Evolutionary conservation across 495 filamentous ascomycete genomes (phyloP).

Genomic region (Penicillium chermesinum): DNA sequence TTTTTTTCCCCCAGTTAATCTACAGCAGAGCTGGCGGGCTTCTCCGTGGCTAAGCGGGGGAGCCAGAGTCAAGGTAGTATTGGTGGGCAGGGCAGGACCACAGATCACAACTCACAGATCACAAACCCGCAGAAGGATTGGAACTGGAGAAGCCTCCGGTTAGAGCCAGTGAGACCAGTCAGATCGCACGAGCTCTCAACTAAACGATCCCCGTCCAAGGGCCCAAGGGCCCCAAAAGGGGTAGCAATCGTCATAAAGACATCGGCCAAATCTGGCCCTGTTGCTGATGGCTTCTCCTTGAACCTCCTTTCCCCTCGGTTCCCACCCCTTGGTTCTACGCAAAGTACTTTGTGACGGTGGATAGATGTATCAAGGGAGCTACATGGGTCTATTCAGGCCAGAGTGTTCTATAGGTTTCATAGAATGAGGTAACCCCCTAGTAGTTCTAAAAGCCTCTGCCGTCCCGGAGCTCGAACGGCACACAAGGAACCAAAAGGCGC

Average conservation of each 20-base stretch:
- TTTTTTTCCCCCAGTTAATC: not conserved
- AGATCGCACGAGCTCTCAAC: not conserved
- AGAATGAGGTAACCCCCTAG: too few species aligned
- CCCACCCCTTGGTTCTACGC: not conserved
- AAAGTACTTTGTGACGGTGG: not conserved
- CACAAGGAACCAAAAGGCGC: too few species aligned
- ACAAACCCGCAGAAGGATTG: not conserved
- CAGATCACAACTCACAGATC: not conserved
- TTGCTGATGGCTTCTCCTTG: too few species aligned
- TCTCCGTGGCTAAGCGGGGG: slow-evolving; percentile 3
- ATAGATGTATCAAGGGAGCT: not conserved
- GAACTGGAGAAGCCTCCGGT: too few species aligned
- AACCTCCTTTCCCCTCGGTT: too few species aligned
- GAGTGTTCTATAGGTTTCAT: too few species aligned
- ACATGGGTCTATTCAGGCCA: not conserved
- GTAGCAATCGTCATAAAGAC: not conserved
- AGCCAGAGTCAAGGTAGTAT: not conserved
- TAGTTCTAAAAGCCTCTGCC: too few species aligned
- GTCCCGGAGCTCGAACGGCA: too few species aligned
- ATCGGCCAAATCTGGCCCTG: not conserved
- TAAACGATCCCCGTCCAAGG: not conserved
- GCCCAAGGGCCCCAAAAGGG: not conserved
- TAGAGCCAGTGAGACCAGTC: not conserved
- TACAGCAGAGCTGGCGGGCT: not conserved
- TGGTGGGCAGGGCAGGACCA: not conserved